Percentiles rank a stretch among this genome's conserved stretches.
Conservation (phyloP, 1,284 basidiomycete species). For the Pulveroboletus ridleyi region DNA sequence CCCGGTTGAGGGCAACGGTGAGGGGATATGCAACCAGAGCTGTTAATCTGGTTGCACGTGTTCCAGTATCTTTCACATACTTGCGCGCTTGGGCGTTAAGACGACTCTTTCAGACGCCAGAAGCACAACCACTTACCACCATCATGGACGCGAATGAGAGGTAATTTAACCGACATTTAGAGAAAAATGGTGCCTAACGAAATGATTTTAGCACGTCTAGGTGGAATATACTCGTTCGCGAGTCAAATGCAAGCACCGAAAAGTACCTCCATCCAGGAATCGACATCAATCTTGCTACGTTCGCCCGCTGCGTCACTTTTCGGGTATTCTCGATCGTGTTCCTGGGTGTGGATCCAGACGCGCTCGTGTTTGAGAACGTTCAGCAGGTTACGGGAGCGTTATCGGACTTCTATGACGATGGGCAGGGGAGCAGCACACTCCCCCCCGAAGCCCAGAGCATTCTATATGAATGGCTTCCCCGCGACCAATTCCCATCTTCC, state of each 20-base stretch:
- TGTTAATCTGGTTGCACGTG: conserved; percentile 28
- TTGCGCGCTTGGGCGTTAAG: conserved; percentile 20
- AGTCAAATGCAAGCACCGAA: conserved; percentile 39
- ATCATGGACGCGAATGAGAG: conserved; percentile 43
- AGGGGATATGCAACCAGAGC: conserved; percentile 7
- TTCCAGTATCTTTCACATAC: conserved; percentile 1
- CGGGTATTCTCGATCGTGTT: conserved; percentile 48
- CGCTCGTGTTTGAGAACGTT: conserved; percentile 41
- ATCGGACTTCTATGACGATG: conserved; percentile 46
- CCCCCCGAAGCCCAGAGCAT: conserved; percentile 38
- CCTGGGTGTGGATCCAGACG: conserved; percentile 42
- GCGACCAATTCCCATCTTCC: conserved; percentile 42
- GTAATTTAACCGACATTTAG: conserved; percentile 16
- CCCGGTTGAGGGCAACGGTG: conserved; percentile 4
- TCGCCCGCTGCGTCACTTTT: conserved; percentile 51
- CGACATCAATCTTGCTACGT: conserved; percentile 41
- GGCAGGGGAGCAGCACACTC: conserved; percentile 12
- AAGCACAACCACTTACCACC: conserved; percentile 33
- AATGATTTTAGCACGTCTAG: conserved; percentile 35
- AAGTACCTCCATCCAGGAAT: conserved; percentile 19
- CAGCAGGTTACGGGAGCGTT: conserved; percentile 43
- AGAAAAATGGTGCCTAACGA: conserved; percentile 13
- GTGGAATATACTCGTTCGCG: conserved; percentile 32
- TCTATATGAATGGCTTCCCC: conserved; percentile 44
- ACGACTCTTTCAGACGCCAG: conserved; percentile 18